Evolutionary conservation across 495 filamentous ascomycete genomes (phyloP).

Genomic region (Ascodesmis nigricans): DNA sequence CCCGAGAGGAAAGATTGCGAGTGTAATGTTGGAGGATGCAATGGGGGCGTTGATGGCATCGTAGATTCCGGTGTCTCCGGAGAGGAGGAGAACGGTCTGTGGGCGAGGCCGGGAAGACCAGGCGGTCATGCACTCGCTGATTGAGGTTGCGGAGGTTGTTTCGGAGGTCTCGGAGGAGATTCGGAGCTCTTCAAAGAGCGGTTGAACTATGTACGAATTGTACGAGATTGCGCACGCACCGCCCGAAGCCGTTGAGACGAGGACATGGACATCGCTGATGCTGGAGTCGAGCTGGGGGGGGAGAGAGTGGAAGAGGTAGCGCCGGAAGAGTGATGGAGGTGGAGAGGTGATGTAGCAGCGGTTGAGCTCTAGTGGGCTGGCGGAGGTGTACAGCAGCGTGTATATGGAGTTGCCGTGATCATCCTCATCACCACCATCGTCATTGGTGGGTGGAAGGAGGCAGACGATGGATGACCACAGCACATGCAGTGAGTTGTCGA

Average conservation of each 20-base stretch:
- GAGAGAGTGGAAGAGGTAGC: slow-evolving; percentile 4
- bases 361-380: not conserved
- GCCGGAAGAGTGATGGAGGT: slow-evolving; percentile 5
- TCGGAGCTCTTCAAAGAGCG: slow-evolving; percentile 31
- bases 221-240: slow-evolving; percentile 36
- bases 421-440: too few relatives aligned
- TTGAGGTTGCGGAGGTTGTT: slow-evolving; percentile 36
- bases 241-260: slow-evolving; percentile 57
- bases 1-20: slow-evolving; percentile 53
- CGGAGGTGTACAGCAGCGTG: slow-evolving; percentile 1
- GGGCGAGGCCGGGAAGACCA: slow-evolving; percentile 25
- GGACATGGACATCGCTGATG: slow-evolving; percentile 29
- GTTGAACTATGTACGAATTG: slow-evolving; percentile 34
- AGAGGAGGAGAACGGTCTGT: slow-evolving; percentile 51
- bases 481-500: too few relatives aligned
- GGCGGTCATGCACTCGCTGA: slow-evolving; percentile 42
- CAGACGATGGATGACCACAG: too few relatives aligned
- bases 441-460: not conserved
- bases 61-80: slow-evolving; percentile 65
- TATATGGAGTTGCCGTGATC: too few relatives aligned
- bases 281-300: slow-evolving; percentile 6
- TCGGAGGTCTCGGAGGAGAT: slow-evolving; percentile 25
- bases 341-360: slow-evolving; percentile 5
- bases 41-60: slow-evolving; percentile 48
- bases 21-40: slow-evolving; percentile 27